Evolutionary conservation across 2,329 filamentous ascomycete genomes (phyloP).

Genomic region (Aureobasidium zeae): DNA sequence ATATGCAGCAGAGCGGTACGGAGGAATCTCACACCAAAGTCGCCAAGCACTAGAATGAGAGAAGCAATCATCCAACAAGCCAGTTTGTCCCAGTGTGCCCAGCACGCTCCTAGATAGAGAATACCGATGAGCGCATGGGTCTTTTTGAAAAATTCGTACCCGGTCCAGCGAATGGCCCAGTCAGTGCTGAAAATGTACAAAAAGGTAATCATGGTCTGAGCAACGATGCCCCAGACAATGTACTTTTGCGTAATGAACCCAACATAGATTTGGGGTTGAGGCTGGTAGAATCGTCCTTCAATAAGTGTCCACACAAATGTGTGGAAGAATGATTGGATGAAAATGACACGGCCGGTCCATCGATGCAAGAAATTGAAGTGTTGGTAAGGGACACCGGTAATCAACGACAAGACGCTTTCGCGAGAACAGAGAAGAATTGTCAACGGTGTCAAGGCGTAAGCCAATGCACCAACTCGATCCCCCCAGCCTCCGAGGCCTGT

Average conservation of each 20-base stretch:
- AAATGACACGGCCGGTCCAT: constrained; percentile 66
- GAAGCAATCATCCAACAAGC: constrained; percentile 60
- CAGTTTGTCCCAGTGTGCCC: constrained; percentile 62
- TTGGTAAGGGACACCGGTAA: constrained; percentile 67
- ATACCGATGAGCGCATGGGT: constrained; percentile 63
- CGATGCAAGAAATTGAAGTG: constrained; percentile 70
- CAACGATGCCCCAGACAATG: constrained; percentile 64
- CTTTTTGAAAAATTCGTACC: constrained; percentile 71
- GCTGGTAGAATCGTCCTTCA: constrained; percentile 58
- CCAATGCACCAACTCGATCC: constrained; percentile 60
- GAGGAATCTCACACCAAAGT: constrained; percentile 50
- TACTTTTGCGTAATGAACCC: constrained; percentile 56
- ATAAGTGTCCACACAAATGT: constrained; percentile 63
- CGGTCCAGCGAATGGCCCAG: constrained; percentile 54
- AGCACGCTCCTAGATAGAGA: constrained; percentile 66
- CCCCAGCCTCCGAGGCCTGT: constrained; percentile 57
- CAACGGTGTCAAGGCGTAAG: constrained; percentile 65
- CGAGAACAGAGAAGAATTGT: constrained; percentile 58
- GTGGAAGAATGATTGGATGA: constrained; percentile 57
- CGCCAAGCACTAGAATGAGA: constrained; percentile 55
- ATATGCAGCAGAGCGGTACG: constrained; percentile 54
- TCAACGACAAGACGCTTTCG: constrained; percentile 58
- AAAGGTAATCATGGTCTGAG: constrained; percentile 54
- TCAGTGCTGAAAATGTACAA: constrained; percentile 52
- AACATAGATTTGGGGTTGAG: constrained; percentile 52